A percentile compares a stretch with the other conserved stretches of the same genome.
phyloP scores from a whole-genome alignment of 371 early-diverging fungal species.

The Apophysomyces sp. region DNA sequence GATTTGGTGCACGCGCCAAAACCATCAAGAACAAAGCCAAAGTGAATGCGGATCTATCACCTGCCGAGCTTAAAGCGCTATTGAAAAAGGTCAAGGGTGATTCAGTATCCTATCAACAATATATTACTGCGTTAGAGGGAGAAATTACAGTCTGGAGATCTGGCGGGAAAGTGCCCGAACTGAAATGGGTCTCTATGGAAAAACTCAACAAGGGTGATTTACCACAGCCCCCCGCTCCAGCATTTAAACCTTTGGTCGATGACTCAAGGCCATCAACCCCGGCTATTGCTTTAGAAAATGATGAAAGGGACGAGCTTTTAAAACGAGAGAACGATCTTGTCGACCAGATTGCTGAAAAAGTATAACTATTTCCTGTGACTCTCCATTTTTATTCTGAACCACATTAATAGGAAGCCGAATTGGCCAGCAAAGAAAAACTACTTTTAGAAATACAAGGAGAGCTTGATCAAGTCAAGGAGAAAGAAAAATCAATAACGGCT shows the following conservation, averaged over 20 bases:
- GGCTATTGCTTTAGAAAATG: slow-evolving; percentile 68
- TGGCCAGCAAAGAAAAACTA: slow-evolving; percentile 52
- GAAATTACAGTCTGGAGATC: slow-evolving; percentile 88
- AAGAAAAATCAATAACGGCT: slow-evolving; percentile 47
- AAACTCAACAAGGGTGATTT: slow-evolving; percentile 49
- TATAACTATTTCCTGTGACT: neutral
- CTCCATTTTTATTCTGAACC: neutral
- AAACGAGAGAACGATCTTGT: slow-evolving; percentile 89
- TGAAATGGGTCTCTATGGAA: slow-evolving; percentile 72
- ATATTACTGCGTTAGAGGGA: slow-evolving; percentile 78
- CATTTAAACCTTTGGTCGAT: slow-evolving; percentile 38
- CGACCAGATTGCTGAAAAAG: slow-evolving; percentile 84
- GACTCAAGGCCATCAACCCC: slow-evolving; percentile 70
- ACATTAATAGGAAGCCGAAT: slow-evolving; percentile 52
- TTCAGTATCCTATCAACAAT: slow-evolving; percentile 71
- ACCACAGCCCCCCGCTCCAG: slow-evolving; percentile 34
- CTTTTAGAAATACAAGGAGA: slow-evolving; percentile 63
- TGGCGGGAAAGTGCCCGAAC: slow-evolving; percentile 71
- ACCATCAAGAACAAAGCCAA: slow-evolving; percentile 91
- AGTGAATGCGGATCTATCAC: slow-evolving; percentile 90
- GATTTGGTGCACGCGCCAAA: slow-evolving; percentile 84
- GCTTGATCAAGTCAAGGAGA: slow-evolving; percentile 60
- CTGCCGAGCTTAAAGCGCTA: slow-evolving; percentile 87
- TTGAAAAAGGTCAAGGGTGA: slow-evolving; percentile 86
- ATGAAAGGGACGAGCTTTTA: slow-evolving; percentile 91